These are phyloP conservation scores for Gelatoporia subvermispora DNA, from an alignment of 768 basidiomycete genomes.

Conservation along the genomic window DNA sequence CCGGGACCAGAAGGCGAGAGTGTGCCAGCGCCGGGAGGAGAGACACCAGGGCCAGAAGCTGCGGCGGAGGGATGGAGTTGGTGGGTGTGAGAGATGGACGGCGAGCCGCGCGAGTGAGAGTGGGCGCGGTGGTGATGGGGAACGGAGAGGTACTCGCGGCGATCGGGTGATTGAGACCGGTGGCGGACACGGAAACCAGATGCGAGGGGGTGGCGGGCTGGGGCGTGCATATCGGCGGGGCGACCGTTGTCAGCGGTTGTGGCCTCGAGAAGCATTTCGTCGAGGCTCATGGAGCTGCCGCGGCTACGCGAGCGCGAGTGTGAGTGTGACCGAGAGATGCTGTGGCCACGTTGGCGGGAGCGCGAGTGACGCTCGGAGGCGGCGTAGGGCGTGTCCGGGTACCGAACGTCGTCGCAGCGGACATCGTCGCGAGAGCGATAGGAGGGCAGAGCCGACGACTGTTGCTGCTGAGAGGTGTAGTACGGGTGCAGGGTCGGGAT, in stretches of 20 bases:
- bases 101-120: constrained; percentile 13
- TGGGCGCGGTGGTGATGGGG: constrained; percentile 10
- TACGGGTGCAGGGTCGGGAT: constrained; percentile 20
- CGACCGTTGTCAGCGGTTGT: constrained; percentile 31
- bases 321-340: constrained; percentile 22
- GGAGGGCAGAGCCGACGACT: background rate
- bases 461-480: constrained; percentile 17
- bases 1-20: constrained; percentile 13
- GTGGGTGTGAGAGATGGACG: constrained; percentile 1
- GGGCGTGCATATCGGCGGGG: constrained; percentile 24
- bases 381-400: constrained; percentile 11
- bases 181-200: constrained; percentile 12
- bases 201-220: constrained; percentile 26
- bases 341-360: constrained; percentile 17
- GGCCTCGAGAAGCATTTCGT: constrained; percentile 46
- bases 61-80: constrained; percentile 13
- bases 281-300: constrained; percentile 34
- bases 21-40: background rate
- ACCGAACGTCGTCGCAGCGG: constrained; percentile 16
- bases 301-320: constrained; percentile 33
- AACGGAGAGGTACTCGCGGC: constrained; percentile 14
- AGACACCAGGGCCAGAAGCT: background rate
- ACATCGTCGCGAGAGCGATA: constrained; percentile 6
- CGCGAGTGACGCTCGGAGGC: constrained; percentile 17
- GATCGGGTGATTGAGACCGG: constrained; percentile 16